Base-by-base conservation (phyloP, 495 filamentous ascomycete species). In the Penicillium bialowiezense region DNA sequence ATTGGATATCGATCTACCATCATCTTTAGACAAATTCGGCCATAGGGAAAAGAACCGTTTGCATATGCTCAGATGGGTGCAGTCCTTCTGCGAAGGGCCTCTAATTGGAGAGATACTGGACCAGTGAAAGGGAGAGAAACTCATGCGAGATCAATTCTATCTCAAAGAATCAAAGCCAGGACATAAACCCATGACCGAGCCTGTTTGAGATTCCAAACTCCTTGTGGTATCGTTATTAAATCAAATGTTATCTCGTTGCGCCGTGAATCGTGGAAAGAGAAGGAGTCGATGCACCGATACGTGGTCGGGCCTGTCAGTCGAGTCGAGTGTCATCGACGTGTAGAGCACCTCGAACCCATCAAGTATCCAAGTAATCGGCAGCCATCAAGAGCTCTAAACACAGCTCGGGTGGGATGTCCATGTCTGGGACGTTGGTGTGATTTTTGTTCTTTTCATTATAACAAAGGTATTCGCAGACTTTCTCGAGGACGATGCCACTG, bases 391-490 rank as follows among this genome's bases (percentile, higher is more conserved):
- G 66, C 65, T 96, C 83, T 60, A 97, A 61, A 58, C 85, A 86
- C 35, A 93, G 54, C 65, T 92, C 85, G 0, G 82, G 75, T 26
- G 88, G 82, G 18, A 89, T 79, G 15, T 96, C 90, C 89, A 96
- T 91, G 66, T 98, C 93, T 5, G 89, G 82, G 17, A 96, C 89
- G 52, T 95, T 84, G 41, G 80, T 78, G 50, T 71, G 71, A 49
- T 92, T 81, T 46, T 79, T 83, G 66, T 93, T 78, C 67, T 89
- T 90, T 65, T 95, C 79, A 65, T 87, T 87, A 72, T 92, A 96
- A 54, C 88, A 87, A 51, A 95, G 87, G 69, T 96, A 96, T 71
- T 96, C 88, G 65, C 83, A 89, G 31, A 96, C 86, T 68, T 91
- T 92, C 63, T 95, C 91, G 3, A 98, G 81, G 20, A 97, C 81